Conservation (phyloP, 1,284 basidiomycete species). For the Cutaneotrichosporon mucoides region DNA sequence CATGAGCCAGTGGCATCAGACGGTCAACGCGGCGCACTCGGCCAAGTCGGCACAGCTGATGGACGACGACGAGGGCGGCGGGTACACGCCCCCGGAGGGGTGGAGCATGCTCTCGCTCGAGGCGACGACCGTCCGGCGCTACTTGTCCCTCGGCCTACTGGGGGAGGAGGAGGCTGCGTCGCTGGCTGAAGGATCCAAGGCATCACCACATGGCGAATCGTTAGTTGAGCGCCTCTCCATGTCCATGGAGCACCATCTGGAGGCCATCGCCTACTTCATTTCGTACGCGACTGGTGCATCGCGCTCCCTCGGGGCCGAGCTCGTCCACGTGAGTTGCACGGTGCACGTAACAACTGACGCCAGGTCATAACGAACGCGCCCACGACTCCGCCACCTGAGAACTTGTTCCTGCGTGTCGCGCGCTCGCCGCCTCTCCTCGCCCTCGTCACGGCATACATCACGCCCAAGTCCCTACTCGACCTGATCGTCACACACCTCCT, state of each 20-base stretch:
- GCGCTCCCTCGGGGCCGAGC: conserved; percentile 25
- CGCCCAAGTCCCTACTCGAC: conserved; percentile 23
- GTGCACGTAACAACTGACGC: background rate
- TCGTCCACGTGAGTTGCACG: conserved; percentile 28
- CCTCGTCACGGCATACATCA: conserved; percentile 19
- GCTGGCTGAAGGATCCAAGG: conserved; percentile 20
- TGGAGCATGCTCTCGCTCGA: conserved; percentile 34
- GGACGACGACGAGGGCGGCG: conserved; percentile 36
- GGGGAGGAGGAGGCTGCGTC: conserved; percentile 18
- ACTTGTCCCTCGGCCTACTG: conserved; percentile 29
- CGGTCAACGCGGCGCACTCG: conserved; percentile 13
- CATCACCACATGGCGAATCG: conserved; percentile 24
- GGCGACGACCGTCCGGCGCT: conserved; percentile 25
- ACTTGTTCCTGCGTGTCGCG: conserved; percentile 32
- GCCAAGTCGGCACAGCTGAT: conserved; percentile 14
- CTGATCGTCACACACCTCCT: conserved; percentile 26
- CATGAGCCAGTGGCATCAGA: conserved; percentile 8
- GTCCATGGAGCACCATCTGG: conserved; percentile 27
- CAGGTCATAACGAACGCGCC: conserved; percentile 27
- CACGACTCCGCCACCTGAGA: conserved; percentile 27
- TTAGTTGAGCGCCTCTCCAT: conserved; percentile 26
- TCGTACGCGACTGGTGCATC: conserved; percentile 27
- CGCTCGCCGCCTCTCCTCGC: conserved; percentile 29
- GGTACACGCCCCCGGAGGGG: conserved; percentile 33
- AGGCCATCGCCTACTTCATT: conserved; percentile 29